phyloP scores from a whole-genome alignment of 306 rosid species.

The Citrullus mucosospermus region DNA sequence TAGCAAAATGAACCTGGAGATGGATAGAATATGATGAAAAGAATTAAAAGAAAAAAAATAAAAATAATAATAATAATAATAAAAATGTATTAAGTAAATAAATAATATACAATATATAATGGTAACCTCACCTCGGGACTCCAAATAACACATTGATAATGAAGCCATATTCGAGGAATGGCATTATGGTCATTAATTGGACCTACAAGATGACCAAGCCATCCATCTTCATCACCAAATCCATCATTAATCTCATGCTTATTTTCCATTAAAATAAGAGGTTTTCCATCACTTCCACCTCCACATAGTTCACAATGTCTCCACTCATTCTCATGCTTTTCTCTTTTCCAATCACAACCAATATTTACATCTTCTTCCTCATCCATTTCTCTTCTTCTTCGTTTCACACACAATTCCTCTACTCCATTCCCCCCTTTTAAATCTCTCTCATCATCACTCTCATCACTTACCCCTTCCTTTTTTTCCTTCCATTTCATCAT shows the following conservation, averaged over 20 bases:
- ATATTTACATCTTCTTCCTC: no score
- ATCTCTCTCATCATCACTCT: no score
- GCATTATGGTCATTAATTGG: background rate
- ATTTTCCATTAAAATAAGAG: background rate
- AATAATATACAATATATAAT: no score
- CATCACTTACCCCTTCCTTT: no score
- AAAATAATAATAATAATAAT: no score
- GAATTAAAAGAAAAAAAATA: no score
- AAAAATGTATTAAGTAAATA: no score
- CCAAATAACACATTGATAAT: background rate
- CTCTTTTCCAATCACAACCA: no score
- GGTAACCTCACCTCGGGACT: constrained; percentile 9
- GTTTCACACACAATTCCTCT: no score
- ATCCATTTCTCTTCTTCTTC: background rate
- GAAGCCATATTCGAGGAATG: background rate
- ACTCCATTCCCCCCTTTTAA: no score
- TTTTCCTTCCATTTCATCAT: no score
- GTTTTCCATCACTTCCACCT: background rate
- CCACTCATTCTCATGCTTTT: background rate
- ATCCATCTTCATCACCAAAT: background rate
- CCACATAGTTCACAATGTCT: background rate
- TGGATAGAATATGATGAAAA: no score
- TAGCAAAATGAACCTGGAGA: constrained; percentile 44
- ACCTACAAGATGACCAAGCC: background rate
- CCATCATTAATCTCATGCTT: background rate